Conservation (phyloP, 1,139 yeast species). For the Yamadazyma dendronema region DNA sequence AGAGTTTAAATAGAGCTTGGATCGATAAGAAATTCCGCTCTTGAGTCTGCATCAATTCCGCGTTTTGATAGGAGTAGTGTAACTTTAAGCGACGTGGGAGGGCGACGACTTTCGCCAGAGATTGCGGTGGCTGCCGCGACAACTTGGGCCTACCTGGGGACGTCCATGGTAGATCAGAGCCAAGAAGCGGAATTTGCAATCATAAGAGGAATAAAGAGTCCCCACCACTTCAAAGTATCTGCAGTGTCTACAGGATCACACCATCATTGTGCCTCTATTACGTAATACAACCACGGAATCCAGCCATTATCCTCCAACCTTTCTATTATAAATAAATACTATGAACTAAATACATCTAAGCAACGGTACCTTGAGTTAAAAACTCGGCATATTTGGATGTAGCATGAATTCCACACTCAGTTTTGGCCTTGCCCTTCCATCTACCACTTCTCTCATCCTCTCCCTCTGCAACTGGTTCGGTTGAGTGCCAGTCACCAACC, state of each 20-base stretch:
- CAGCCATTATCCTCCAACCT: background rate
- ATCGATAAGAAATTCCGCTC: background rate
- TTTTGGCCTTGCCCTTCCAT: constrained; percentile 91
- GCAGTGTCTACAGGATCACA: too few species aligned
- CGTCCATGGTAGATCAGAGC: too few species aligned
- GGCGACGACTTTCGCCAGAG: too few species aligned
- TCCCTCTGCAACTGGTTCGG: constrained; percentile 83
- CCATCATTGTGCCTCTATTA: too few species aligned
- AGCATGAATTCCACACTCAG: constrained; percentile 95
- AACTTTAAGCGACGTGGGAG: background rate
- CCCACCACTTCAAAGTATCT: too few species aligned
- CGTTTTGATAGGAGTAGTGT: too few species aligned
- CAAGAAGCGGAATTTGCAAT: too few species aligned
- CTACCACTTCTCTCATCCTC: constrained; percentile 96
- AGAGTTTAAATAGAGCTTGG: background rate
- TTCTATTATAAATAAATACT: background rate
- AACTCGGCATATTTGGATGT: constrained; percentile 69
- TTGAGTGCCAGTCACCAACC: constrained; percentile 95
- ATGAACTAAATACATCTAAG: background rate
- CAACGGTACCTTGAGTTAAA: constrained; percentile 20
- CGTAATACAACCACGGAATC: too few species aligned
- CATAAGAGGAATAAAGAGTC: too few species aligned
- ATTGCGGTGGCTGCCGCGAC: too few species aligned
- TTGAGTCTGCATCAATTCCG: too few species aligned
- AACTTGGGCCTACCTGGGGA: too few species aligned